phyloP scores from a whole-genome alignment of 2,329 filamentous ascomycete genomes.

The Aspergillus fructus region DNA sequence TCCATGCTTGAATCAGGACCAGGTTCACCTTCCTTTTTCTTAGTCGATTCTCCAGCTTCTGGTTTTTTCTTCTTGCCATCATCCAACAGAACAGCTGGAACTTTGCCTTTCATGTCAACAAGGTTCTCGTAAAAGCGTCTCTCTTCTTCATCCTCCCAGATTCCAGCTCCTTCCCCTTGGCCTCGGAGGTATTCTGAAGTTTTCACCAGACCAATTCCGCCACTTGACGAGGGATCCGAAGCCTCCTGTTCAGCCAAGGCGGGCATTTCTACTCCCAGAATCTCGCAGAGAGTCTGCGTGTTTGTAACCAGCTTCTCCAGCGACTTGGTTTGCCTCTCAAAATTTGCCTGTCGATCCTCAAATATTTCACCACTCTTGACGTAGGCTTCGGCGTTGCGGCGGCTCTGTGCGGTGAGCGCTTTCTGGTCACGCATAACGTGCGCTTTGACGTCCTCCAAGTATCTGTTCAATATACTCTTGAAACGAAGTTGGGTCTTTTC shows the following conservation, averaged over 20 bases:
- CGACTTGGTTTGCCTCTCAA: slow-evolving; percentile 87
- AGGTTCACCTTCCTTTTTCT: slow-evolving; percentile 65
- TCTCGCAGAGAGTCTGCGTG: slow-evolving; percentile 86
- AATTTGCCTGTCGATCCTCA: slow-evolving; percentile 92
- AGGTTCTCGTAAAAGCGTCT: slow-evolving; percentile 97
- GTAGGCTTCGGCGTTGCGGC: slow-evolving; percentile 95
- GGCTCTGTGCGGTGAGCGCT: slow-evolving; percentile 78
- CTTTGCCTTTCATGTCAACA: slow-evolving; percentile 91
- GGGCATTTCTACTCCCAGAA: slow-evolving; percentile 87
- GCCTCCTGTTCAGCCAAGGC: slow-evolving; percentile 83
- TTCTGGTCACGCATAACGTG: slow-evolving; percentile 92
- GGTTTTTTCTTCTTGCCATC: slow-evolving; percentile 91
- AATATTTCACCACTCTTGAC: slow-evolving; percentile 98
- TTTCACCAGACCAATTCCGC: slow-evolving; percentile 89
- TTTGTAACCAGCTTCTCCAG: slow-evolving; percentile 89
- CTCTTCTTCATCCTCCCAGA: slow-evolving; percentile 99
- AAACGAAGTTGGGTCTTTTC: slow-evolving; percentile 82
- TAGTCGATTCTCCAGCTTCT: slow-evolving; percentile 77
- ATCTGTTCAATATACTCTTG: slow-evolving; percentile 77
- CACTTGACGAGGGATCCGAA: slow-evolving; percentile 62
- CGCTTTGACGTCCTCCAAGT: slow-evolving; percentile 88
- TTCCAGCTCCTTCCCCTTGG: slow-evolving; percentile 85
- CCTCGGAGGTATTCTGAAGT: slow-evolving; percentile 89
- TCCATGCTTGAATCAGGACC: slow-evolving; percentile 46
- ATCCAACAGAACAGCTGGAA: slow-evolving; percentile 88